Conservation (phyloP, 352 stramenopile genomes). For the Pythium dissimile region DNA sequence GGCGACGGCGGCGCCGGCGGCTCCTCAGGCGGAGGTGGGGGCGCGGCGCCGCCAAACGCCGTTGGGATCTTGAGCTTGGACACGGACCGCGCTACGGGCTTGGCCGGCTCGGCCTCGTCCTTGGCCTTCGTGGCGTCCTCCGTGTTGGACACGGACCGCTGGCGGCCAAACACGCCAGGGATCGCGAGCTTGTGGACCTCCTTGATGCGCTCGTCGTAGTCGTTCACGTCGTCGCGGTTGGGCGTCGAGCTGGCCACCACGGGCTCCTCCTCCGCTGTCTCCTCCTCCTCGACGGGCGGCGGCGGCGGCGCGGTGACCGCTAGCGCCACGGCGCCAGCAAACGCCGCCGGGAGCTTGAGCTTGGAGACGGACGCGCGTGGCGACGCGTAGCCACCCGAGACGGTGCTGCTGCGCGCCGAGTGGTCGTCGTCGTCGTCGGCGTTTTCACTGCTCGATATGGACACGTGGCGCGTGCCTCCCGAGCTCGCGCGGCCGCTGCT, state of each 20-base stretch:
- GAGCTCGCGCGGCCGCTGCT: constrained; percentile 3
- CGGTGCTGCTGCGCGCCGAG: constrained; percentile 4
- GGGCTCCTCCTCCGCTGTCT: background rate
- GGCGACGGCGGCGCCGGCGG: constrained; percentile 2
- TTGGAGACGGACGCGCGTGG: constrained; percentile 13
- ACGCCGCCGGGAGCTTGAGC: constrained; percentile 21
- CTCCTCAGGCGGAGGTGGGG: constrained; percentile 6
- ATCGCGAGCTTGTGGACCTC: constrained; percentile 23
- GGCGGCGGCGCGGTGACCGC: background rate
- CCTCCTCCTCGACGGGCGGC: background rate
- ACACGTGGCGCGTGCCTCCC: background rate
- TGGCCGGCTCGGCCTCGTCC: background rate
- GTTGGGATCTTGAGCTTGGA: constrained; percentile 59
- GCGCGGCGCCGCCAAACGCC: constrained; percentile 33
- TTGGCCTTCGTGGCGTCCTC: background rate
- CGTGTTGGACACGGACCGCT: constrained; percentile 2
- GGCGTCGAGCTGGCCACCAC: constrained; percentile 3
- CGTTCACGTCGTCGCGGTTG: constrained; percentile 24
- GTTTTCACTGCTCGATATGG: constrained; percentile 11
- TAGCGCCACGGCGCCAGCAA: background rate
- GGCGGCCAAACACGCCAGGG: constrained; percentile 18
- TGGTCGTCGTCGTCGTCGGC: constrained; percentile 24
- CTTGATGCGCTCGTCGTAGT: background rate
- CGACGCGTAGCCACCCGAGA: constrained; percentile 1
- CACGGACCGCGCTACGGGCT: constrained; percentile 37